Base-by-base conservation (phyloP, 2,329 filamentous ascomycete species). In the Colletotrichum echinochloae region DNA sequence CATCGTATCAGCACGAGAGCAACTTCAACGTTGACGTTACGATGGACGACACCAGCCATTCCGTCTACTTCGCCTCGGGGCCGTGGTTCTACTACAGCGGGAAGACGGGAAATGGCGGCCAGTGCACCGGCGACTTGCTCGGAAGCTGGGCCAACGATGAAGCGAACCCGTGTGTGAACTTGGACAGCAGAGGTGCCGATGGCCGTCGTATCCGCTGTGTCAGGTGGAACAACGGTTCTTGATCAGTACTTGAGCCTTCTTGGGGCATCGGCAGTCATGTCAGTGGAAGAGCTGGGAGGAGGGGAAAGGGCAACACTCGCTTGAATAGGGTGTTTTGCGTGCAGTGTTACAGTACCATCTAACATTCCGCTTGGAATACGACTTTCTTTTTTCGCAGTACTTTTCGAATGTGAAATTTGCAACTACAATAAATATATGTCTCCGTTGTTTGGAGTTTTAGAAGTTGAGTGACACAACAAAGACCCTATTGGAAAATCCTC, bases 21-120 rank as follows among this genome's bases (percentile, higher is more conserved):
- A 65, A 65, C 62, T 65, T 65, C 62, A 65, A 65, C 39, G 52
- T 65, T 1, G 62, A 65, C 30, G 62, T 65, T 28, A 65, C 62
- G 2, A 65, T 65, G 62, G 62, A 65, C 16, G 62, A 65, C 23
- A 65, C 62, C 23, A 65, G 62, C 52, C 62, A 65, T 16, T 65
- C 62, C 39, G 52, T 65, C 62, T 65, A 65, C 62, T 65, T 65
- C 41, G 62, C 62, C 39, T 65, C 62, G 6, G 62, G 62, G 35
- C 62, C 62, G 39, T 65, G 62, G 62, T 65, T 57, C 11, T 59
- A 35, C 52, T 65, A 57, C 52, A 30, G 46, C 12, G 62, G 62
- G 18, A 65, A 65, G 62, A 65, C 62, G 1, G 41, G 62, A 5
- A 20, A 65, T 7, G 62, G 62, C 30, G 62, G 62, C 23, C 26